These are phyloP conservation scores for Tolypocladium nubicola DNA, from an alignment of 2,329 filamentous ascomycete genomes.

Conservation along the genomic window DNA sequence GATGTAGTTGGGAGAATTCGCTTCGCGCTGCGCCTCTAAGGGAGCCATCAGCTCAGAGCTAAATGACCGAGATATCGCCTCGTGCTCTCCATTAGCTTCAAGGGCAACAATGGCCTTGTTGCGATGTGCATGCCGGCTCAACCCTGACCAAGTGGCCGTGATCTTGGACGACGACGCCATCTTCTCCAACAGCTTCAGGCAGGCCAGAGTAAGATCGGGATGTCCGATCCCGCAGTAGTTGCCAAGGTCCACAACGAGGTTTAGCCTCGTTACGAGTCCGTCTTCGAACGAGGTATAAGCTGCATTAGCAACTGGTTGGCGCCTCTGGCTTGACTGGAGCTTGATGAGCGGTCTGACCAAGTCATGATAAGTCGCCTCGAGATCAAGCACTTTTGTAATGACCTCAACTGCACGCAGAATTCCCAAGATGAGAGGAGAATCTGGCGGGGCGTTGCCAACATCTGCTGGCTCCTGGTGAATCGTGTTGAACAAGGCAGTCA, in stretches of 20 bases:
- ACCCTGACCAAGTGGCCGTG: slow-evolving; percentile 55
- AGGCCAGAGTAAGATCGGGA: slow-evolving; percentile 67
- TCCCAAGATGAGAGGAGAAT: slow-evolving; percentile 73
- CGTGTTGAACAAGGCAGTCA: slow-evolving; percentile 65
- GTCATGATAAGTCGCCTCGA: slow-evolving; percentile 86
- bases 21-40: slow-evolving; percentile 63
- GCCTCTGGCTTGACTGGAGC: slow-evolving; percentile 47
- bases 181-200: slow-evolving; percentile 73
- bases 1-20: slow-evolving; percentile 60
- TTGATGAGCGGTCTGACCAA: slow-evolving; percentile 74
- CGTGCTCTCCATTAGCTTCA: slow-evolving; percentile 68
- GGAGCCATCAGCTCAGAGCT: slow-evolving; percentile 55
- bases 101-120: slow-evolving; percentile 86
- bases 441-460: slow-evolving; percentile 60
- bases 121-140: slow-evolving; percentile 52
- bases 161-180: slow-evolving; percentile 77
- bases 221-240: slow-evolving; percentile 81
- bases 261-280: slow-evolving; percentile 70
- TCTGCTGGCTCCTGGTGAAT: slow-evolving; percentile 67
- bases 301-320: slow-evolving; percentile 51
- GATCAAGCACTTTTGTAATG: slow-evolving; percentile 69
- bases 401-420: slow-evolving; percentile 75
- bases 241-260: slow-evolving; percentile 71
- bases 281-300: slow-evolving; percentile 88
- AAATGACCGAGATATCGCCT: slow-evolving; percentile 67